Base-by-base conservation (phyloP, 2,329 filamentous ascomycete species). In the Penicillium sp. region DNA sequence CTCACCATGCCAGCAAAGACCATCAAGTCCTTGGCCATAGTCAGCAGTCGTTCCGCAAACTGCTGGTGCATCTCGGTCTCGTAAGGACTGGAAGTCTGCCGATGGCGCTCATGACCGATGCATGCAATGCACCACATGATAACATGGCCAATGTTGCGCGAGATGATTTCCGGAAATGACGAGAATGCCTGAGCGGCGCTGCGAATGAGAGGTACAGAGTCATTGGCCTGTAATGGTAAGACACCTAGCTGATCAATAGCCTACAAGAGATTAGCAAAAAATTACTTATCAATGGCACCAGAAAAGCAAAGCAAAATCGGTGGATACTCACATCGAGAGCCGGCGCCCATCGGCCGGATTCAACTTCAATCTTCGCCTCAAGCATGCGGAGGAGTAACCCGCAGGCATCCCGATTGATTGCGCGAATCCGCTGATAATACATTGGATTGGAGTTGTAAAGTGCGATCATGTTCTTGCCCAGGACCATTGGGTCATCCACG, bases 71-170 rank as follows among this genome's bases (percentile, higher is more conserved):
- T 65, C 35, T 67, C 64, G 40, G 64, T 68, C 51, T 83, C 87
- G 63, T 84, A 95, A 52, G 82, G 77, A 17, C 82, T 80, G 41
- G 73, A 75, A 39, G 76, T 74, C 31, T 93, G 73, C 44, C 80
- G 71, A 52, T 84, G 81, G 45, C 85, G 78, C 65, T 95, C 83
- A 39, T 80, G 77, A 33, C 83, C 82, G 65, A 89, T 93, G 67
- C 85, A 88, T 28, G 83, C 76, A 50, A 98, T 86, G 33, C 87
- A 87, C 92, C 92, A 96, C 69, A 95, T 83, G 47, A 98, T 76
- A 45, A 96, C 73, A 63, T 90, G 87, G 12, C 90, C 90, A 53
- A 95, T 81, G 56, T 92, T 94, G 60, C 86, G 82, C 2, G 89
- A 83, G 27, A 98, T 84, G 6, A 88, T 79, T 50, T 86, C 79